These are phyloP conservation scores for Pythium periplocum DNA, from an alignment of 352 stramenopile species.

Conservation along the genomic window DNA sequence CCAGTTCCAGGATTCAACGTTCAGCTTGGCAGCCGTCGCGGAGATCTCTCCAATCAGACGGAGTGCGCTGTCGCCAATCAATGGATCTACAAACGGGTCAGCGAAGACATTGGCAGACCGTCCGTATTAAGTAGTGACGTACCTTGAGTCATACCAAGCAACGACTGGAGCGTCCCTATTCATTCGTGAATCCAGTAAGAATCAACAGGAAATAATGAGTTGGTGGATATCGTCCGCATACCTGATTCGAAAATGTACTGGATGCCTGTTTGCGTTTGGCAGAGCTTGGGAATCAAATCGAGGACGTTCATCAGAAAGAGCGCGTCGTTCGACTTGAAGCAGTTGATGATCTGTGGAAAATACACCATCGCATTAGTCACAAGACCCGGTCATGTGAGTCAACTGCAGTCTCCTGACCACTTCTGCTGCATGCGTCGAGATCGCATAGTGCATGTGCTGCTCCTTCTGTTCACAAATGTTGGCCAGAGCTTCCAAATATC, in stretches of 20 bases:
- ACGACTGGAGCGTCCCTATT: constrained; percentile 52
- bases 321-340: constrained; percentile 67
- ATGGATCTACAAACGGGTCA: constrained; percentile 36
- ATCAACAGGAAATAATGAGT: background rate
- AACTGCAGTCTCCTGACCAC: constrained; percentile 19
- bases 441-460: constrained; percentile 54
- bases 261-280: constrained; percentile 56
- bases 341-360: constrained; percentile 50
- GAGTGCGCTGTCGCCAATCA: constrained; percentile 70
- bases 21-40: constrained; percentile 51
- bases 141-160: constrained; percentile 69
- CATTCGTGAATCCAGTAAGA: background rate
- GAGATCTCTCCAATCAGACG: constrained; percentile 79
- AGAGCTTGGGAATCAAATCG: constrained; percentile 70
- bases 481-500: constrained; percentile 69
- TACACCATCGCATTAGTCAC: background rate
- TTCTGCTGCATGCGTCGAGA: constrained; percentile 35
- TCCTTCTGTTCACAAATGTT: constrained; percentile 54
- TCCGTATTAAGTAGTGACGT: background rate
- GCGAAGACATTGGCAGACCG: no score
- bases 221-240: constrained; percentile 15
- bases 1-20: constrained; percentile 76
- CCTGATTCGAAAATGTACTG: constrained; percentile 76
- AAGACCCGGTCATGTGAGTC: no score
- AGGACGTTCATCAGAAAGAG: constrained; percentile 84